phyloP scores from a whole-genome alignment of 1,139 yeast species.

The Kazachstania sp. region DNA sequence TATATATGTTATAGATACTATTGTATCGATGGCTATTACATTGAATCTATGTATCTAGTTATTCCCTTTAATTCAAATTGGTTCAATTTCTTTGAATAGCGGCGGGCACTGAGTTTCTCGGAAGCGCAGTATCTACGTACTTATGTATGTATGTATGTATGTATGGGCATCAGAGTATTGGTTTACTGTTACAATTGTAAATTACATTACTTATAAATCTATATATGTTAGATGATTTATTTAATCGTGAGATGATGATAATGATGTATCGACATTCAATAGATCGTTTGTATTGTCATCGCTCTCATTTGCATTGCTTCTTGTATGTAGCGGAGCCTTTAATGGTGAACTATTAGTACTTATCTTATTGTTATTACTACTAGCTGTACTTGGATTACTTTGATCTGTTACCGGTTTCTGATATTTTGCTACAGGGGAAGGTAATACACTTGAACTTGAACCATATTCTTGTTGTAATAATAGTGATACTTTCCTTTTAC shows the following conservation, averaged over 20 bases:
- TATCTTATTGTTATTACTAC: neutral
- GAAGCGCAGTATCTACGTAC: too few species aligned
- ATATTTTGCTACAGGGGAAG: constrained; percentile 17
- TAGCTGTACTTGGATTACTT: too few species aligned
- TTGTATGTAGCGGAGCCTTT: neutral
- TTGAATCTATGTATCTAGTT: too few species aligned
- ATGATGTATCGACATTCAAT: neutral
- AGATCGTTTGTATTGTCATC: constrained; percentile 3
- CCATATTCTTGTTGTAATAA: constrained; percentile 29
- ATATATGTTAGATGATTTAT: neutral
- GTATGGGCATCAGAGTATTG: neutral
- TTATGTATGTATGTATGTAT: neutral
- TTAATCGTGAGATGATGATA: neutral
- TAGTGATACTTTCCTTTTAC: constrained; percentile 28
- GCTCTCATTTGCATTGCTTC: neutral
- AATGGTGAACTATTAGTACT: constrained; percentile 1
- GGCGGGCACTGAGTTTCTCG: too few species aligned
- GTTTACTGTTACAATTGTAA: neutral
- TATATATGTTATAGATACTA: too few species aligned
- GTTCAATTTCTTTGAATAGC: too few species aligned
- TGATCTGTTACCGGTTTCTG: neutral
- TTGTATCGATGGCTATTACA: too few species aligned
- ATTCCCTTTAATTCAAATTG: too few species aligned
- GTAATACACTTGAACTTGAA: constrained; percentile 22
- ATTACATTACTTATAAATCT: too few species aligned